Evolutionary conservation across 768 basidiomycete species (phyloP), one percentile per base, ranked within the genome.

Genomic region (Fomitopsis pulvina): DNA sequence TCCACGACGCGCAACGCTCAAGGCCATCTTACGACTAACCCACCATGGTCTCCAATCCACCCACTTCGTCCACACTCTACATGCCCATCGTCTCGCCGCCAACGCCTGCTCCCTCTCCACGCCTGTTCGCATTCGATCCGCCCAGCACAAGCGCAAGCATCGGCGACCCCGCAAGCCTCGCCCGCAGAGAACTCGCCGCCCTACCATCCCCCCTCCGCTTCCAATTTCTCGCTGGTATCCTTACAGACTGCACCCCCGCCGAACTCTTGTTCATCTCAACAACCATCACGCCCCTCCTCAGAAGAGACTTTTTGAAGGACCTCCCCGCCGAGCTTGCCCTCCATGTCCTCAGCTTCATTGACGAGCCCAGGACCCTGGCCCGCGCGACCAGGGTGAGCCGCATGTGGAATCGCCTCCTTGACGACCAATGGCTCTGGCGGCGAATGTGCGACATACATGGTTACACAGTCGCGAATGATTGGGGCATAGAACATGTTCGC

Each of bases 341-440:
- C 20, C 78, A 91, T 58, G 77, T 93, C 47, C 73, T 96, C 29
- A 66, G 74, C 49, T 93, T 83, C 63, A 72, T 95, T 38, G 81
- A 91, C 49, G 85, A 91, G 40, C 83, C 87, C 0, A 68, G 69
- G 38, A 83, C 85, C 0, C 79, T 96, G 9, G 72, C 80, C 0
- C 71, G 88, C 10, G 85, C 85, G 0, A 71, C 77, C 34, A 73
- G 77, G 28, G 93, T 94, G 25, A 85, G 83, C 57, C 70, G 71
- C 47, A 72, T 74, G 43, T 97, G 94, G 94, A 67, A 74, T 12
- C 67, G 63, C 14, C 74, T 96, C 5, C 73, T 84, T 6, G 67
- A 73, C 40, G 92, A 92, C 58, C 90, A 94, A 55, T 75, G 71
- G 54, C 71, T 89, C 10, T 97, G 93, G 94, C 82, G 79, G 64